Conservation (phyloP, 306 rosid genomes). For the Prunus dulcis region DNA sequence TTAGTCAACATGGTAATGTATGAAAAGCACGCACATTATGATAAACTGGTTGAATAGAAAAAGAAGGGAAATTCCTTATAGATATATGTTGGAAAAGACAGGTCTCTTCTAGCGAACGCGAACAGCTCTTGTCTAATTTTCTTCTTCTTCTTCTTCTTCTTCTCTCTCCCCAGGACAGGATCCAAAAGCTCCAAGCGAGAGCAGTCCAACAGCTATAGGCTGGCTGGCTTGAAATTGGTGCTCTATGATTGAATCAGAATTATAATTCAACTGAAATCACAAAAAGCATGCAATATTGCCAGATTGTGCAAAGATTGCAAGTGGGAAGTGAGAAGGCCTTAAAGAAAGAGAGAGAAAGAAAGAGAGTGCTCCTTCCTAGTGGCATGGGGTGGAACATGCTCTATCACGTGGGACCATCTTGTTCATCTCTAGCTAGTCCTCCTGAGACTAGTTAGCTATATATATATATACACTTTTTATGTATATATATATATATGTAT, state of each 20-base stretch:
- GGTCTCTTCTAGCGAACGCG: neutral
- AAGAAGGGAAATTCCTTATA: constrained; percentile 6
- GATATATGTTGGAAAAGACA: neutral
- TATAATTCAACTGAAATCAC: neutral
- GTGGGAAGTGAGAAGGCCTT: constrained; percentile 27
- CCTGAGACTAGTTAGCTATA: no score
- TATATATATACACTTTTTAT: no score
- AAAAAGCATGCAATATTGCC: constrained; percentile 41
- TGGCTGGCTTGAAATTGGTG: constrained; percentile 29
- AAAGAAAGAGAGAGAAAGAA: neutral
- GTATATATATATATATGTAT: neutral
- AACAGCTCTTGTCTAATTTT: neutral
- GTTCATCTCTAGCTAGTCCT: no score
- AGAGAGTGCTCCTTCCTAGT: constrained; percentile 27
- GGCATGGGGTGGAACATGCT: neutral
- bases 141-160: no score
- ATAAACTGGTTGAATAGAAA: constrained; percentile 46
- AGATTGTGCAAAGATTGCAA: constrained; percentile 17
- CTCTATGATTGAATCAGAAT: constrained; percentile 36
- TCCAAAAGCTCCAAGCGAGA: neutral
- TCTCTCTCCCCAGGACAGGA: no score
- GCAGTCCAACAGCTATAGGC: neutral
- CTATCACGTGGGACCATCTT: neutral
- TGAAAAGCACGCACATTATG: constrained; percentile 56
- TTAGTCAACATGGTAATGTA: constrained; percentile 85